Percentiles rank a stretch among this genome's conserved stretches.
These are phyloP conservation scores for Mesostigma viride DNA, from an alignment of 139 green algal species.

Conservation along the genomic window DNA sequence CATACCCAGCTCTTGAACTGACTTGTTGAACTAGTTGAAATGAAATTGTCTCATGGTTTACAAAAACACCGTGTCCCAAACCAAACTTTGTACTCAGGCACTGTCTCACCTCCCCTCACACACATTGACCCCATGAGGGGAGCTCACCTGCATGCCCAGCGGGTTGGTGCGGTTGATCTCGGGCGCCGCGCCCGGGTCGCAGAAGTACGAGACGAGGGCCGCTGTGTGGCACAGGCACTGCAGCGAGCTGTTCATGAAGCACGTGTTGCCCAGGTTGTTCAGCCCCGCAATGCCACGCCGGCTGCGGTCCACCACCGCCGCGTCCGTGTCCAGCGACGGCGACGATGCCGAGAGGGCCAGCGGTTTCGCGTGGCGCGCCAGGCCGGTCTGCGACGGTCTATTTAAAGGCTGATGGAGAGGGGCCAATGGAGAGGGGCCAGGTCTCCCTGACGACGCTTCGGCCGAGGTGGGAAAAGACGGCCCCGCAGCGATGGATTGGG, in stretches of 20 bases:
- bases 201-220: conserved; percentile 65
- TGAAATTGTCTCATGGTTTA: background rate
- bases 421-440: too few species aligned
- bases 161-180: conserved; percentile 81
- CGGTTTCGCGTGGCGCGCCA: too few species aligned
- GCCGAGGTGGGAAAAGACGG: too few species aligned
- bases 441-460: too few species aligned
- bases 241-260: conserved; percentile 78
- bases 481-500: too few species aligned
- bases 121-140: background rate
- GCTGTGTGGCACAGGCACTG: conserved; percentile 84
- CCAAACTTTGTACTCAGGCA: background rate
- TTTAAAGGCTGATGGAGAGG: too few species aligned
- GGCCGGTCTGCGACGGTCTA: too few species aligned
- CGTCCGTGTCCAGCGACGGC: too few species aligned
- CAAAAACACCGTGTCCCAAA: background rate
- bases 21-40: background rate
- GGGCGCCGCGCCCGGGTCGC: conserved; percentile 41
- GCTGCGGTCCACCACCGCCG: too few species aligned
- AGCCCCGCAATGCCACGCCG: conserved; percentile 40
- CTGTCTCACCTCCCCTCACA: background rate
- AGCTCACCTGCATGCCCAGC: conserved; percentile 51
- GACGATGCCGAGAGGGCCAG: too few species aligned
- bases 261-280: conserved; percentile 75
- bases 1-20: too few species aligned